Base-by-base conservation (phyloP, 106 monocot genomes). In the Chionographis japonica region DNA sequence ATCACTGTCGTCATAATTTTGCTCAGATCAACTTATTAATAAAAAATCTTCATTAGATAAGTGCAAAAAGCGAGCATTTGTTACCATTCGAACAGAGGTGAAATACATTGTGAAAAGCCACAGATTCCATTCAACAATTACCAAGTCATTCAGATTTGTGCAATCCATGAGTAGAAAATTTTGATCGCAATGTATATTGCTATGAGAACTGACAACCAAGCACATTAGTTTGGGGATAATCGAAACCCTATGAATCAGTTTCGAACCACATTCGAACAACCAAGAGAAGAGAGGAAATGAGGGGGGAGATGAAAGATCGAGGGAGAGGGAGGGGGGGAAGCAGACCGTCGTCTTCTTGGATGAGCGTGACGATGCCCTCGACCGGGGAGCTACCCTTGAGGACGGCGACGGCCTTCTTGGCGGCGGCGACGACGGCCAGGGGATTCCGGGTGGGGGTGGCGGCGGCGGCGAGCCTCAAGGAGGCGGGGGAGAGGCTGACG, bases 341-440 rank as follows among this genome's bases (percentile, higher is more conserved):
- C 14, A 72, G 15, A 92, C 92, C 88, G n/a, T 79, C 71, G 56
- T 88, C 80, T 36, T 88, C 88, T 60, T 92, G 92, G 57, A 66
- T 2, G 65, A 92, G 88, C 8, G 75, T 83, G 65, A 92, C 92
- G 41, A 92, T 76, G 57, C 92, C 92, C 75, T 86, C 85, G 20
- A 86, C 85, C 54, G 75, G 35, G 54, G 92, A 88, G 38, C 39
- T 83, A 8, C 92, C 92, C 78, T 92, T 92, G 53, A 92, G 88
- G 15, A 92, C 86, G 46, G 92, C 85, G 40, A 92, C 85, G 56
- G 88, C 88, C 83, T 88, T 88, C 80, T 92, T 86, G 54, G 80
- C 37, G 57, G 68, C 73, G 18, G 78, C 78, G 51, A 68, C 83
- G 56, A 88, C 60, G 19, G 54, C 60, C 42, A 76, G 62, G 15